These are phyloP conservation scores for Lasiosphaeris hirsuta DNA, from an alignment of 495 filamentous ascomycete species.

Conservation along the genomic window DNA sequence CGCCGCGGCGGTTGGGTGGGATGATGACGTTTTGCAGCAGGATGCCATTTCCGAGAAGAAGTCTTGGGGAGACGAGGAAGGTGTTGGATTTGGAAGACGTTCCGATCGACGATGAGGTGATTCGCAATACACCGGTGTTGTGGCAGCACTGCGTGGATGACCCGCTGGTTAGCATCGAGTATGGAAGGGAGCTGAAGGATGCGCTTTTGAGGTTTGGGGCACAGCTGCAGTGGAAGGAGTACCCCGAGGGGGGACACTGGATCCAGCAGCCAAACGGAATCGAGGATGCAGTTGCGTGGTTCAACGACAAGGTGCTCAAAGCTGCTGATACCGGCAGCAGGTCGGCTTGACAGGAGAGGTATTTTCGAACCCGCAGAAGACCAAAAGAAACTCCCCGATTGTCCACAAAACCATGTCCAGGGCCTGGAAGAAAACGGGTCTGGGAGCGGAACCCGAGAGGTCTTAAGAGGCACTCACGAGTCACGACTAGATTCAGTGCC, in stretches of 20 bases:
- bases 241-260: constrained; percentile 54
- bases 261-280: constrained; percentile 48
- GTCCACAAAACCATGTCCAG: too few relatives aligned
- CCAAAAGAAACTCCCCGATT: too few relatives aligned
- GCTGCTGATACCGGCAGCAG: too few relatives aligned
- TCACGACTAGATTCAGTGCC: too few relatives aligned
- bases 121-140: constrained; percentile 42
- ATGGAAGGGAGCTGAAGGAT: constrained; percentile 41
- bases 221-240: constrained; percentile 46
- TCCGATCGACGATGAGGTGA: constrained; percentile 14
- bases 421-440: too few relatives aligned
- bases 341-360: too few relatives aligned
- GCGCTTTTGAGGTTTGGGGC: constrained; percentile 37
- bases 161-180: constrained; percentile 40
- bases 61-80: constrained; percentile 19
- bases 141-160: constrained; percentile 52
- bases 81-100: constrained; percentile 18
- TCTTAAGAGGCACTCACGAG: too few relatives aligned
- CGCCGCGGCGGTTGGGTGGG: constrained; percentile 25
- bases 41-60: constrained; percentile 44
- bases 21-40: constrained; percentile 55
- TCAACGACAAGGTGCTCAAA: constrained; percentile 10
- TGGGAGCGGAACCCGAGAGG: too few relatives aligned
- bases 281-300: constrained; percentile 46
- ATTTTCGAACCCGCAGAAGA: too few relatives aligned